Evolutionary conservation across 495 filamentous ascomycete species (phyloP), one percentile per base, ranked within the genome.

Genomic region (Hypoxylon crocopeplum): DNA sequence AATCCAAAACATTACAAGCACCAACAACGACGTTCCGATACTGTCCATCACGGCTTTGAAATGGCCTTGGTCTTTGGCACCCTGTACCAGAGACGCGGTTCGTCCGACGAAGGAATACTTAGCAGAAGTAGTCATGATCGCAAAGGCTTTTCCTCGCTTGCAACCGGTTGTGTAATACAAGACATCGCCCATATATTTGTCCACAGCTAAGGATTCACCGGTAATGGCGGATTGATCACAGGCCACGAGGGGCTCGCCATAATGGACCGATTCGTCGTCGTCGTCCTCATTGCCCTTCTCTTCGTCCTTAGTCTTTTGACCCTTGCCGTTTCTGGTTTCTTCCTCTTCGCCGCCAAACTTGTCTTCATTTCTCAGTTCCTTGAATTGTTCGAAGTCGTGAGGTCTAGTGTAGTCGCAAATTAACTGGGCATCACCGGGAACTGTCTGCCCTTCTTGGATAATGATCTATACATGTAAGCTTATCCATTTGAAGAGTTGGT

Each of bases 151-250:
- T 63, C 92, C 92, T 74, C 91, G 90, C 80, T 94, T 96, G 75
- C 94, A 87, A 44, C 84, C 85, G 2, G 92, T 93, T 5, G 92
- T 94, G 63, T 90, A 84, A 70, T 88, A 96, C 70, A 88, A 86
- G 44, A 74, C 74, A 71, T 95, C 91, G 48, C 83, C 84, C 72
- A 86, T 86, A 70, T 87, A 84, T 75, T 93, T 96, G 71, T 93
- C 89, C 51, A 94, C 91, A 48, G 92, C 91, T 46, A 96, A 84
- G 59, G 92, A 96, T 75, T 97, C 92, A 56, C 92, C 92, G 19
- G 92, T 96, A 64, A 97, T 90, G 57, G 89, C 83, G 45, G 92
- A 96, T 73, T 96, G 92, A 74, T 97, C 92, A 54, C 95, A 86
- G 70, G 94, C 90, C 40, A 97, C 82, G 75, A 88, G 87, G 37